Conservation (phyloP, 2,329 filamentous ascomycete genomes). For the Exophiala phaeomuriformis region DNA sequence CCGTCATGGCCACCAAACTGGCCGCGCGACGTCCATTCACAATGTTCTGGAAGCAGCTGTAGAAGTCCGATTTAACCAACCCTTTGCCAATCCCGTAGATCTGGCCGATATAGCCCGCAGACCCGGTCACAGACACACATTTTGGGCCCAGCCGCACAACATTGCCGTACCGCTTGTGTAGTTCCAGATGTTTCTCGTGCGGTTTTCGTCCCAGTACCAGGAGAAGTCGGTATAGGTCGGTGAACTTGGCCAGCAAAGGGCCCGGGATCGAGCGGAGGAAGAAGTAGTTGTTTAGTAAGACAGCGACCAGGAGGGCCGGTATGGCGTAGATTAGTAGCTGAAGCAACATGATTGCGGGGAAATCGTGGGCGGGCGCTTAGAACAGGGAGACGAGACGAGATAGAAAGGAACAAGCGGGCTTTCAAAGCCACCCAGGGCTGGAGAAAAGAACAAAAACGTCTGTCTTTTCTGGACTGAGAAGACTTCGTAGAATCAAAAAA, state of each 20-base stretch:
- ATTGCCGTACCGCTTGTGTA: conserved; percentile 29
- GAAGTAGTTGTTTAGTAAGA: conserved; percentile 30
- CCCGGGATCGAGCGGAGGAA: conserved; percentile 27
- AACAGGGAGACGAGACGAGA: background rate
- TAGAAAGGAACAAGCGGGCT: background rate
- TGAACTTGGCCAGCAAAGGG: conserved; percentile 27
- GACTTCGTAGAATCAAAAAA: too few species aligned
- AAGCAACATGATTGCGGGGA: conserved; percentile 8
- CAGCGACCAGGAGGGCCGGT: conserved; percentile 5
- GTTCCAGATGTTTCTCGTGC: conserved; percentile 24
- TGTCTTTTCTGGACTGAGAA: too few species aligned
- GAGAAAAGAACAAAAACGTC: too few species aligned
- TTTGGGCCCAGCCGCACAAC: conserved; percentile 31
- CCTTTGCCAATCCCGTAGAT: conserved; percentile 26
- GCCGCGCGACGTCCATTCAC: conserved; percentile 28
- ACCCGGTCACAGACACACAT: conserved; percentile 28
- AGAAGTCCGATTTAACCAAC: conserved; percentile 28
- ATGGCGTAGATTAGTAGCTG: conserved; percentile 8
- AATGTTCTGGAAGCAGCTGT: conserved; percentile 29
- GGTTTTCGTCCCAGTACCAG: conserved; percentile 27
- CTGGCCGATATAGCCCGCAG: conserved; percentile 17
- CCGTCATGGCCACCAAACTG: conserved; percentile 35
- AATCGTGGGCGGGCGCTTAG: background rate
- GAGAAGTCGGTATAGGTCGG: conserved; percentile 27
- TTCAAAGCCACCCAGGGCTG: background rate